A percentile compares a stretch with the other conserved stretches of the same genome.
Conservation (phyloP, 1,284 basidiomycete genomes). For the Trichosporon inkin region DNA sequence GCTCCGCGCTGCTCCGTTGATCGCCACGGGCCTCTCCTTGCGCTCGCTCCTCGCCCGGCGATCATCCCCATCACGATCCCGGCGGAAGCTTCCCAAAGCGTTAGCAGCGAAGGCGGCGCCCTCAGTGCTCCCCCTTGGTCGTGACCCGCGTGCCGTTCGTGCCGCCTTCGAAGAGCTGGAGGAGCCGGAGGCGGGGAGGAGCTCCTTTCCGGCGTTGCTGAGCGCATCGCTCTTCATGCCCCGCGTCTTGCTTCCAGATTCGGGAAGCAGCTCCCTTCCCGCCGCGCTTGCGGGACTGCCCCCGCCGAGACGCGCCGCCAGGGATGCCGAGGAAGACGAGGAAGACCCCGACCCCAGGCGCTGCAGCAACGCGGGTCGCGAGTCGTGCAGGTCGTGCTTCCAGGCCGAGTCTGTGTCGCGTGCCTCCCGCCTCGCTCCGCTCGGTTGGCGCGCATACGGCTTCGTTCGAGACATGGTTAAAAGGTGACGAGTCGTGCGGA, state of each 20-base stretch:
- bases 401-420: constrained; percentile 30
- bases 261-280: constrained; percentile 36
- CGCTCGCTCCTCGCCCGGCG: not conserved
- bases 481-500: too few species aligned
- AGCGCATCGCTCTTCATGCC: constrained; percentile 22
- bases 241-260: constrained; percentile 18
- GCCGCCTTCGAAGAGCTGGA: constrained; percentile 3
- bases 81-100: not conserved
- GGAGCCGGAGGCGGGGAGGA: constrained; percentile 4
- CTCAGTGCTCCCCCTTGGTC: constrained; percentile 1
- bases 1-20: constrained; percentile 68
- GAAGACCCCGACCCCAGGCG: constrained; percentile 16
- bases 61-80: not conserved
- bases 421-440: constrained; percentile 20
- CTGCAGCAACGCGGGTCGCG: constrained; percentile 24
- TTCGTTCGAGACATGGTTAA: constrained; percentile 24
- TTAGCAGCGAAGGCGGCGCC: constrained; percentile 11
- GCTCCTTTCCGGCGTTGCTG: constrained; percentile 14
- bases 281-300: constrained; percentile 11
- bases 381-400: constrained; percentile 44
- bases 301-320: constrained; percentile 19
- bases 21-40: constrained; percentile 42
- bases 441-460: constrained; percentile 20
- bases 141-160: constrained; percentile 3
- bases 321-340: constrained; percentile 13